These are phyloP conservation scores for Jasminum sambac DNA, from an alignment of 257 asterid species.

Conservation along the genomic window DNA sequence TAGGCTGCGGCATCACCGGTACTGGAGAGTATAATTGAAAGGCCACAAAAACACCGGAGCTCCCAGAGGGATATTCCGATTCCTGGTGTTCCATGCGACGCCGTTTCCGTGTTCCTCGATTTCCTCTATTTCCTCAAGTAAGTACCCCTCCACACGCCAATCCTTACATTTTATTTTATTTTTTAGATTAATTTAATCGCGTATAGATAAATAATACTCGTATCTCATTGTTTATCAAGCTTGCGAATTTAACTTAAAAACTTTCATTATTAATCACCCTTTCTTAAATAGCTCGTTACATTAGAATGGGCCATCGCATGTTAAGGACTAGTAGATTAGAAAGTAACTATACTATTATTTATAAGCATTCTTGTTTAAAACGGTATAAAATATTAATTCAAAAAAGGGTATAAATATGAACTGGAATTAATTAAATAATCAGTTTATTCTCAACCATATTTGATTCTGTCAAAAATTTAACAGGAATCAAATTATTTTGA, in stretches of 20 bases:
- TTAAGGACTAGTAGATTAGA: too few species aligned
- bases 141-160: conserved; percentile 39
- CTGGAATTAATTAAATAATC: not conserved
- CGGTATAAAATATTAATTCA: too few species aligned
- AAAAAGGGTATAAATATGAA: too few species aligned
- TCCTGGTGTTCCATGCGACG: conserved; percentile 85
- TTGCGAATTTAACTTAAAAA: too few species aligned
- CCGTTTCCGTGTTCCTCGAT: conserved; percentile 68
- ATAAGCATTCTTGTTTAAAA: too few species aligned
- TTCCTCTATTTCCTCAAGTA: conserved; percentile 71
- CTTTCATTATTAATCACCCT: too few species aligned
- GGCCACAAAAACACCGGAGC: conserved; percentile 56
- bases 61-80: conserved; percentile 55
- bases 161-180: not conserved
- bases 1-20: conserved; percentile 88
- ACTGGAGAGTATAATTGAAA: conserved; percentile 70
- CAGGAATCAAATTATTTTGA: not conserved
- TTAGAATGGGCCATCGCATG: too few species aligned
- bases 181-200: not conserved
- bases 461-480: not conserved
- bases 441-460: not conserved
- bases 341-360: too few species aligned
- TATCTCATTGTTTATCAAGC: not conserved
- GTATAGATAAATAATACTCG: not conserved
- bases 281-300: too few species aligned